Base-by-base conservation (phyloP, 306 rosid species). In the Cucurbita moschata region DNA sequence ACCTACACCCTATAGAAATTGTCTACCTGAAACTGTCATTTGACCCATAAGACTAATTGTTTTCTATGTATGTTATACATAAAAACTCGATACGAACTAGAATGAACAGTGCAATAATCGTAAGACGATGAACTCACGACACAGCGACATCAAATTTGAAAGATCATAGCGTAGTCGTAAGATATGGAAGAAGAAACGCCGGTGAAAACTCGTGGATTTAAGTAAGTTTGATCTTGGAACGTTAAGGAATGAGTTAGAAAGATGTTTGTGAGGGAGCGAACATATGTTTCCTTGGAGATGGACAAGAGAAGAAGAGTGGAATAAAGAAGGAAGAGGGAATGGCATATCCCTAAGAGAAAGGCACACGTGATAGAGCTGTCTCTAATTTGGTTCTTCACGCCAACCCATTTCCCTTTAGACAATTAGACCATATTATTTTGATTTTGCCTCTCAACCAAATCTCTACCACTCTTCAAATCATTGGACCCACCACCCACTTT, bases 321-420 rank as follows among this genome's bases (percentile, higher is more conserved):
- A 21, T 11, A 23, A 11, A 30, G 40, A 59, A 23, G 64, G 40
- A 39, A 8, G 12, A 0, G 5, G 58, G 4, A 54, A 56, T 10
- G 64, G 52, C 76, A 72, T 35, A 72, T 72, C 63, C 76, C 76
- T n/a, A 19, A 71, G 59, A 71, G 44, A 50, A 71, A 49, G 75
- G 75, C 76, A 73, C 64, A 73, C 76, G 66, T 73, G 76, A 67
- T 44, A 67, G 72, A 44, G 72, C 46, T 67, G 76, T 38, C 40
- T 42, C 52, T 40, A 52, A 73, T 55, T 53, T 73, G 38, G 52
- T 73, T 73, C 50, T 52, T 39, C 54, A 73, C 76, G 54, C 76
- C 55, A 67, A 67, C 72, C 55, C 72, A 26, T n/a, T n/a, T 46
- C 1, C 18, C 42, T 42, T 53, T 40, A 40, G 23, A 72, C 76